Evolutionary conservation across 495 filamentous ascomycete species (phyloP).

Genomic region (Hypoxylon fuscum): DNA sequence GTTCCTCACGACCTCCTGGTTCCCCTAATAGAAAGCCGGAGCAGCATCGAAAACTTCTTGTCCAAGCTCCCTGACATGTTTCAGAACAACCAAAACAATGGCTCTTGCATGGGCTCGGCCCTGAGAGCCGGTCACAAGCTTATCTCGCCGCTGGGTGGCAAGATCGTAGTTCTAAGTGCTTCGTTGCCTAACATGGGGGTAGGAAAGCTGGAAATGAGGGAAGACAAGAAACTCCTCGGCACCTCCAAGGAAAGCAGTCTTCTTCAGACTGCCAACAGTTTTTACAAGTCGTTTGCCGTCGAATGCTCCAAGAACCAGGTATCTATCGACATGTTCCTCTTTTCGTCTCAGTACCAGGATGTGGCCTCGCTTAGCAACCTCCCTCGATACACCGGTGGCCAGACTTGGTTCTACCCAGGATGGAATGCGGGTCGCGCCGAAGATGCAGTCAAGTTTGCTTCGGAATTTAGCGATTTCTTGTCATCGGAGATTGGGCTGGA

Average conservation of each 20-base stretch:
- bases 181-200: slow-evolving; percentile 90
- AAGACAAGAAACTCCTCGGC: slow-evolving; percentile 95
- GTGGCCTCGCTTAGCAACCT: slow-evolving; percentile 95
- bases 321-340: slow-evolving; percentile 99
- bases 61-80: slow-evolving; percentile 96
- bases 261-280: slow-evolving; percentile 89
- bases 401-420: slow-evolving; percentile 98
- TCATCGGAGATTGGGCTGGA: slow-evolving; percentile 96
- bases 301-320: slow-evolving; percentile 99
- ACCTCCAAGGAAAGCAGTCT: slow-evolving; percentile 89
- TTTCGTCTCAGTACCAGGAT: slow-evolving; percentile 96
- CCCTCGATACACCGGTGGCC: slow-evolving; percentile 94
- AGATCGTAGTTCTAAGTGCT: slow-evolving; percentile 89
- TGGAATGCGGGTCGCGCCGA: slow-evolving; percentile 94
- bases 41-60: slow-evolving; percentile 90
- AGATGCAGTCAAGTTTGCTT: slow-evolving; percentile 96
- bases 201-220: slow-evolving; percentile 90
- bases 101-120: slow-evolving; percentile 92
- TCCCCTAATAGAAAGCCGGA: slow-evolving; percentile 85
- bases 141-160: slow-evolving; percentile 91
- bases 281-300: slow-evolving; percentile 99
- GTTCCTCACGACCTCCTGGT: slow-evolving; percentile 94
- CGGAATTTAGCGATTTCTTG: slow-evolving; percentile 94
- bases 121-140: slow-evolving; percentile 93
- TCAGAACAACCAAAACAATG: slow-evolving; percentile 85